Percentiles rank a stretch among this genome's conserved stretches.
These are phyloP conservation scores for Diutina mesorugosa DNA, from an alignment of 1,139 yeast genomes.

Conservation along the genomic window DNA sequence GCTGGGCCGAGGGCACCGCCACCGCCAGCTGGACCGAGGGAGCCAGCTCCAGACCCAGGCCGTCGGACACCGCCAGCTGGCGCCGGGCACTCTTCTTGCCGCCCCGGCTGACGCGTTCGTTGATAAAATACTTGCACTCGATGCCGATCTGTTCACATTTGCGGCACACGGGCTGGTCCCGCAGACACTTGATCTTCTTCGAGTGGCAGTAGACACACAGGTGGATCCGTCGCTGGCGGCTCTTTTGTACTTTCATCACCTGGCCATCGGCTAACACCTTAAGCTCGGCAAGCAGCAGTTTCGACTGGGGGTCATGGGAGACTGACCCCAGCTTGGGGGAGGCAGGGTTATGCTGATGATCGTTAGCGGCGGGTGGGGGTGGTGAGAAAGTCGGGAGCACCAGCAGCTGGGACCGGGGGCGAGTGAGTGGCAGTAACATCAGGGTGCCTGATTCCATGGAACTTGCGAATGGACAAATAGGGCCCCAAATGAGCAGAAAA, in stretches of 20 bases:
- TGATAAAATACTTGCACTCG: conserved; percentile 42
- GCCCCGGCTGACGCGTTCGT: conserved; percentile 24
- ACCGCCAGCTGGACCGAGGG: background rate
- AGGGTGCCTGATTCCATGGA: background rate
- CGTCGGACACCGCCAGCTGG: background rate
- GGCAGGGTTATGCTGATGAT: background rate
- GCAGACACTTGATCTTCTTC: conserved; percentile 45
- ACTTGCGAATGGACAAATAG: background rate
- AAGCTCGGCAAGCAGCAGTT: background rate
- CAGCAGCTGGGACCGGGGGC: background rate
- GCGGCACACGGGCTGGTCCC: conserved; percentile 34
- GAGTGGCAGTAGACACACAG: conserved; percentile 53
- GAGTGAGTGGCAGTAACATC: background rate
- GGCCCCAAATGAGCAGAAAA: background rate
- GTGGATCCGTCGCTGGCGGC: conserved; percentile 43
- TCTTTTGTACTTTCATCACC: conserved; percentile 42
- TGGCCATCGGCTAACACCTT: conserved; percentile 27
- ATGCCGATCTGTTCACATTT: conserved; percentile 33
- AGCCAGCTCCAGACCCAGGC: background rate
- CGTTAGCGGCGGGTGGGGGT: background rate
- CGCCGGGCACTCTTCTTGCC: background rate
- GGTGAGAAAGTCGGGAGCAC: background rate
- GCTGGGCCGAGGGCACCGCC: background rate
- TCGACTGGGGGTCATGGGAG: background rate
- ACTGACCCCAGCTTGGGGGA: background rate